phyloP scores from a whole-genome alignment of 257 asterid genomes.

The Solanum dulcamara region DNA sequence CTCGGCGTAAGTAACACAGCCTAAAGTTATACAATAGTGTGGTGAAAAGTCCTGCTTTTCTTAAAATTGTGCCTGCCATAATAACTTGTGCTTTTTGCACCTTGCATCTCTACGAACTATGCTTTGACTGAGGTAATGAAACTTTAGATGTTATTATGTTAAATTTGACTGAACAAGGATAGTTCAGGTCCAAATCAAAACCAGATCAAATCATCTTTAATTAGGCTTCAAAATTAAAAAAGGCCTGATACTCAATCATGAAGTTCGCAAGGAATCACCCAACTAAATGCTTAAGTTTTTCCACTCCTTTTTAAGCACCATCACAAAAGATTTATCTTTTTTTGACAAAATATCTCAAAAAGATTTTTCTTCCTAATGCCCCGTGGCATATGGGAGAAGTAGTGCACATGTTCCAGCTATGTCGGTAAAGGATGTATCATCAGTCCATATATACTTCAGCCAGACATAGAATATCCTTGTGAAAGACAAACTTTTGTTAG shows the following conservation, averaged over 20 bases:
- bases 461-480: not conserved
- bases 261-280: not conserved
- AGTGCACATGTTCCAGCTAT: not conserved
- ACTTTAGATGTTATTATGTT: not conserved
- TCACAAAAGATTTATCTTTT: no score
- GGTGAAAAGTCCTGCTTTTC: not conserved
- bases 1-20: not conserved
- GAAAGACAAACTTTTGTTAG: not conserved
- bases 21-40: not conserved
- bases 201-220: not conserved
- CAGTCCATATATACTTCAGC: not conserved
- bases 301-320: not conserved
- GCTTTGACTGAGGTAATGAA: not conserved
- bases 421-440: not conserved
- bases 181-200: not conserved
- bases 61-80: not conserved
- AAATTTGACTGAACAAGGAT: not conserved
- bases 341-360: not conserved
- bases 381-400: not conserved
- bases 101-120: not conserved
- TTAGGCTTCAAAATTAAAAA: not conserved
- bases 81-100: not conserved
- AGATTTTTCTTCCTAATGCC: not conserved
- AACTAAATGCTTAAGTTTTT: not conserved
- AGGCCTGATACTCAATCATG: not conserved